Evolutionary conservation across 2,329 filamentous ascomycete species (phyloP), one percentile per base, ranked within the genome.

Genomic region (Ceratocystis papillata): DNA sequence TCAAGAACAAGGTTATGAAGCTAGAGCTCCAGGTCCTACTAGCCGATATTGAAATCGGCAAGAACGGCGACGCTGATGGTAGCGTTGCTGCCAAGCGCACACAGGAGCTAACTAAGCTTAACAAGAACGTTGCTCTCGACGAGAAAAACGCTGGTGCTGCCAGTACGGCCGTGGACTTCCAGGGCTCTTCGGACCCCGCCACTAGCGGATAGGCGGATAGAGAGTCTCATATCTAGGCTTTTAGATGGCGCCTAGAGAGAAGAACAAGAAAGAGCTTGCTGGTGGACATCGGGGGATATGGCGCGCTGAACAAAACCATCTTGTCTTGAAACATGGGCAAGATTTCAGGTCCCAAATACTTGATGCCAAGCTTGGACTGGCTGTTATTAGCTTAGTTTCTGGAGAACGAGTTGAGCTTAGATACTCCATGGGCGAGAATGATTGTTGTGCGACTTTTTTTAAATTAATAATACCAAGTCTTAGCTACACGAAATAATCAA

Each of bases 1-100:
- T 78, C 71, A 83, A 83, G 77, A 84, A 83, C 76, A 83, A 83
- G 76, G 80, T 84, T 28, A 73, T 83, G 64, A 84, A 84, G 76
- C 74, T 84, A 62, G 76, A 79, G 73, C 78, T 82, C 17, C 78
- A 82, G 70, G 77, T 80, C 2, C 71, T 82, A 66, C 50, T 66
- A 17, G 66, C 66, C 15, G 75, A 75, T 59, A 75, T 83, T 50
- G 74, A 80, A 73, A 80, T 83, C 64, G 73, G 83, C 71, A 74
- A 77, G 68, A 81, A 81, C 0, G 78, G 63, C 30, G 65, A 67
- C 63, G 8, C 37, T 12, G 60, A 53, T 60, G 59, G 57, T 20
- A 50, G 37, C 6, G 48, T 67, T 59, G 66, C 59, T 55, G 17
- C 63, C n/a, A 63, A 67, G 48, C 66, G 66, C 25, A 60, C 48